These are phyloP conservation scores for Trypanosoma cruzi DNA, from an alignment of 208 protist species.

Conservation along the genomic window DNA sequence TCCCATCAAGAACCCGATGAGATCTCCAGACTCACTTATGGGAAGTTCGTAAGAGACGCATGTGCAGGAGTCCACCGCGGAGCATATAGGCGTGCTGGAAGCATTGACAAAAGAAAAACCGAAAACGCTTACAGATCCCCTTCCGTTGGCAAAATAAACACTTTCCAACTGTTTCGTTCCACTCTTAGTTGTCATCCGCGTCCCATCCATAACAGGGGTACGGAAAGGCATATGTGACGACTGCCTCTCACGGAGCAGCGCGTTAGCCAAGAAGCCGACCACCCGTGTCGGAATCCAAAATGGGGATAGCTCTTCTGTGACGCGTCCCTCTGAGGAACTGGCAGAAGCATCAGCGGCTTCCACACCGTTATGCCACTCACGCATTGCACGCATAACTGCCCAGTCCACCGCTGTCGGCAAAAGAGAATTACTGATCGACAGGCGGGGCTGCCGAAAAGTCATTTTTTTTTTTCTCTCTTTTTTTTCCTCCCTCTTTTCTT, in stretches of 20 bases:
- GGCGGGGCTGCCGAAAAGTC: conserved; percentile 4
- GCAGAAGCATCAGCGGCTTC: background rate
- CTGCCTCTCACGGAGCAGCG: background rate
- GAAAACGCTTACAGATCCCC: conserved; percentile 27
- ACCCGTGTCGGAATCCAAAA: conserved; percentile 23
- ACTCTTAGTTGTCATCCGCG: background rate
- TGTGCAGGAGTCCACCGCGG: conserved; percentile 44
- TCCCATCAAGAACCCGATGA: conserved; percentile 14
- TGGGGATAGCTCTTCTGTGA: conserved; percentile 3
- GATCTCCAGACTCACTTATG: conserved; percentile 38
- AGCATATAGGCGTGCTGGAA: conserved; percentile 31
- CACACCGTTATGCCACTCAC: conserved; percentile 6
- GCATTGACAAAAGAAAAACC: conserved; percentile 41
- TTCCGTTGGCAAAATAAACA: conserved; percentile 9
- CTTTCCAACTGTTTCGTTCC: background rate
- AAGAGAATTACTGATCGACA: conserved; percentile 23
- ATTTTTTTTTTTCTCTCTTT: conserved; percentile 3
- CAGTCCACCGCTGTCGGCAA: conserved; percentile 27
- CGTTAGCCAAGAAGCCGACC: background rate
- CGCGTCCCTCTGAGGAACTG: background rate
- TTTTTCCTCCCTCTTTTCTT: too few species aligned
- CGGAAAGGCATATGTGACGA: background rate
- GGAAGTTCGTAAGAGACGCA: conserved; percentile 39
- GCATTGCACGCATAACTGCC: conserved; percentile 18
- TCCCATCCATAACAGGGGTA: background rate